Evolutionary conservation across 2,329 filamentous ascomycete species (phyloP).

Genomic region (Podosphaera aphanis): DNA sequence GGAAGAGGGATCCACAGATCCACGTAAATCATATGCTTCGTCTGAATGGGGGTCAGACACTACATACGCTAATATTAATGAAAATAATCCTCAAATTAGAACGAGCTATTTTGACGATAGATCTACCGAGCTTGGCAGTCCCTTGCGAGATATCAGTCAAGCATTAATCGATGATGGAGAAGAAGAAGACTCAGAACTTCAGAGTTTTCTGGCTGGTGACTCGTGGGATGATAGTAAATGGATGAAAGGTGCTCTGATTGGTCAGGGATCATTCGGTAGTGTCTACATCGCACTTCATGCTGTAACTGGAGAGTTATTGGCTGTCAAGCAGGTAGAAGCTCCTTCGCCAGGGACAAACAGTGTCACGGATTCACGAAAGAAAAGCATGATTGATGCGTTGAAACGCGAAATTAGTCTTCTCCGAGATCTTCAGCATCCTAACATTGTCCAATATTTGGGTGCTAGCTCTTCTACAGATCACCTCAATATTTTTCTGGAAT

Average conservation of each 20-base stretch:
- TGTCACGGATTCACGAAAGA: conserved; percentile 73
- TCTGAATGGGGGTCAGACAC: conserved; percentile 50
- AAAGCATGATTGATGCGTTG: conserved; percentile 90
- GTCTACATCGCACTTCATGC: conserved; percentile 90
- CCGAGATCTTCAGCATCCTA: conserved; percentile 80
- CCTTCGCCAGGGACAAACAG: conserved; percentile 56
- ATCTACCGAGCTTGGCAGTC: conserved; percentile 47
- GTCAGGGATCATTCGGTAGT: conserved; percentile 86
- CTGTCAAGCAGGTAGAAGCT: conserved; percentile 92
- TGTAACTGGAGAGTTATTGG: conserved; percentile 88
- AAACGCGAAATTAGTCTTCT: conserved; percentile 91
- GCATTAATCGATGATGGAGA: conserved; percentile 79
- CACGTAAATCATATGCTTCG: conserved; percentile 86
- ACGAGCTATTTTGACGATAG: conserved; percentile 74
- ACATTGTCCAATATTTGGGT: conserved; percentile 95
- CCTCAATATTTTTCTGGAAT: conserved; percentile 99
- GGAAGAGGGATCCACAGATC: conserved; percentile 65
- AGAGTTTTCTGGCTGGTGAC: conserved; percentile 74
- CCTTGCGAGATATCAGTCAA: conserved; percentile 62
- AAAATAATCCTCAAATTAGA: conserved; percentile 48
- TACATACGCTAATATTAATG: conserved; percentile 46
- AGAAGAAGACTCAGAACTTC: conserved; percentile 69
- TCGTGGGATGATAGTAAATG: conserved; percentile 95
- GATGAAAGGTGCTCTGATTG: conserved; percentile 97
- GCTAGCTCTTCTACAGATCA: conserved; percentile 77